phyloP scores from a whole-genome alignment of 1,284 basidiomycete genomes.

The Leccinum subfulvum region DNA sequence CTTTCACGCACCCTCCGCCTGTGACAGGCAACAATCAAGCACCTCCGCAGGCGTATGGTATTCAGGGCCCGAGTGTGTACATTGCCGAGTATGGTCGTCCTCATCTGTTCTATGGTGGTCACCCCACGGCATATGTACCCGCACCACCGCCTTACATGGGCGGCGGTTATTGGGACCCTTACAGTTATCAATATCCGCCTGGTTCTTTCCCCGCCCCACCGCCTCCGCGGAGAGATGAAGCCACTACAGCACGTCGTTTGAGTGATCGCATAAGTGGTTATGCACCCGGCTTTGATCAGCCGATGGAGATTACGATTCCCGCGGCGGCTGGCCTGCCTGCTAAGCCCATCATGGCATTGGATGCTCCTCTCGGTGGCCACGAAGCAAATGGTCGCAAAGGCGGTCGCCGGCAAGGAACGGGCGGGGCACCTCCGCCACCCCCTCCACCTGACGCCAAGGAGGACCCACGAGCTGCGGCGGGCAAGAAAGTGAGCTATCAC shows the following conservation, averaged over 20 bases:
- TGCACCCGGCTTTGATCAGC: conserved; percentile 51
- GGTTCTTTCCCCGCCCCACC: conserved; percentile 37
- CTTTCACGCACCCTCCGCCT: conserved; percentile 74
- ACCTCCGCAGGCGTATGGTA: conserved; percentile 77
- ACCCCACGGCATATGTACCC: conserved; percentile 40
- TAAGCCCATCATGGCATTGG: conserved; percentile 66
- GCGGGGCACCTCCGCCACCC: conserved; percentile 55
- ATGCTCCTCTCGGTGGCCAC: conserved; percentile 46
- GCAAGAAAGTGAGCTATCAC: conserved; percentile 80
- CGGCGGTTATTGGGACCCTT: conserved; percentile 56
- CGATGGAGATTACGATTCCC: conserved; percentile 48
- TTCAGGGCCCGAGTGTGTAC: conserved; percentile 57
- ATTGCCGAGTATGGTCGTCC: conserved; percentile 46
- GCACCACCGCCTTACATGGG: conserved; percentile 46
- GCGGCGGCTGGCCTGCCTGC: conserved; percentile 71
- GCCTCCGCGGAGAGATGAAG: conserved; percentile 55
- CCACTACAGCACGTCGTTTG: conserved; percentile 54
- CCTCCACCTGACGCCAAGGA: conserved; percentile 84
- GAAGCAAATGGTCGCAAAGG: conserved; percentile 40
- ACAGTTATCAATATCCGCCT: conserved; percentile 41
- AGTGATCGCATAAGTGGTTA: conserved; percentile 77
- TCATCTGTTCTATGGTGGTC: conserved; percentile 44
- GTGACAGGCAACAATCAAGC: conserved; percentile 60
- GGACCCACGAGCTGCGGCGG: conserved; percentile 80
- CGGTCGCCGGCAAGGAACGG: conserved; percentile 37